These are phyloP conservation scores for Cryptococcus deneoformans DNA, from an alignment of 1,284 basidiomycete species.

Conservation along the genomic window DNA sequence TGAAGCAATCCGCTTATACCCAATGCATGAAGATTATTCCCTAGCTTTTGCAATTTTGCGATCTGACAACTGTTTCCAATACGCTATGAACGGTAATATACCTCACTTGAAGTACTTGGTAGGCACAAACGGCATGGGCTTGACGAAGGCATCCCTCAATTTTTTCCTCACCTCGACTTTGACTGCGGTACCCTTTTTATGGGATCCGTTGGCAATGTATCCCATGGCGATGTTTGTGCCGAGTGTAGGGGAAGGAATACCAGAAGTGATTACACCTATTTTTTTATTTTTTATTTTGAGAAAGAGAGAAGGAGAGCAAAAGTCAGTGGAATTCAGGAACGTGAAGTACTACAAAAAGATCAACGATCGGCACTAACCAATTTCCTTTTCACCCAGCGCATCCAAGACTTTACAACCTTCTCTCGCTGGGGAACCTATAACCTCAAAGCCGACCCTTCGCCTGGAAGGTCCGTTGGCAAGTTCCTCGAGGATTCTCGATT, in stretches of 20 bases:
- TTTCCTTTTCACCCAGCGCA: slow-evolving; percentile 56
- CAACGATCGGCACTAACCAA: slow-evolving; percentile 53
- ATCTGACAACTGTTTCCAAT: too few relatives aligned
- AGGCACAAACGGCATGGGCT: slow-evolving; percentile 51
- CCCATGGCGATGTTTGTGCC: slow-evolving; percentile 96
- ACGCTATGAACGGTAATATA: too few relatives aligned
- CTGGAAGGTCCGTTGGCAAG: slow-evolving; percentile 75
- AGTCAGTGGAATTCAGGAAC: not conserved
- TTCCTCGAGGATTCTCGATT: slow-evolving; percentile 71
- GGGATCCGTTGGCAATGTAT: slow-evolving; percentile 74
- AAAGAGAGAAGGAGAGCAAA: not conserved
- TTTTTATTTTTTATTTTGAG: not conserved
- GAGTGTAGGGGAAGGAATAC: slow-evolving; percentile 86
- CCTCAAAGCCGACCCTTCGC: slow-evolving; percentile 77
- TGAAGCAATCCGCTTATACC: too few relatives aligned
- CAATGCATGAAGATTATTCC: not conserved
- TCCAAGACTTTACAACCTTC: slow-evolving; percentile 78
- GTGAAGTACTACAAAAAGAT: not conserved
- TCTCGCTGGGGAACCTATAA: slow-evolving; percentile 83
- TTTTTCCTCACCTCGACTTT: slow-evolving; percentile 51
- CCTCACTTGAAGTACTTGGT: slow-evolving; percentile 48
- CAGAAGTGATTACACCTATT: slow-evolving; percentile 75
- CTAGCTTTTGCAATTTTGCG: not conserved
- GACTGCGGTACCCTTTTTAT: slow-evolving; percentile 83
- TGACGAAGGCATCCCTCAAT: slow-evolving; percentile 44